Conservation (phyloP, 768 basidiomycete species). For the Multifurca ochricompacta region DNA sequence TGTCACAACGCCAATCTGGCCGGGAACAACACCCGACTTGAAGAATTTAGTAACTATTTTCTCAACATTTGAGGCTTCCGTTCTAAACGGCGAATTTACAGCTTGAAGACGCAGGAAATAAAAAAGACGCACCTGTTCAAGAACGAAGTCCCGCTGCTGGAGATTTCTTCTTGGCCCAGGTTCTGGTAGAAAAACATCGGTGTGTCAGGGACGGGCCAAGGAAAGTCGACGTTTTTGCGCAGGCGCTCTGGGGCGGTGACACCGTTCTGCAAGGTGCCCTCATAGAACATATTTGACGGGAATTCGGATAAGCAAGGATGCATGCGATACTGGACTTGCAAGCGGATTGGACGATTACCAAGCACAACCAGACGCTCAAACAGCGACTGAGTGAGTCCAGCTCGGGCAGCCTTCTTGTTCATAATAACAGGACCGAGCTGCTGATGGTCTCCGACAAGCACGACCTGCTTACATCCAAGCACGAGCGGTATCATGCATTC, state of each 20-base stretch:
- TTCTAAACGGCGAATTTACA: conserved; percentile 40
- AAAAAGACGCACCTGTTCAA: conserved; percentile 63
- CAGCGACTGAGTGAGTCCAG: conserved; percentile 94
- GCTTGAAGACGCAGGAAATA: background rate
- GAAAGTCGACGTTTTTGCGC: conserved; percentile 98
- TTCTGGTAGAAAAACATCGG: conserved; percentile 99
- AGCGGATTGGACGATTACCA: conserved; percentile 91
- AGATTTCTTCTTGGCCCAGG: conserved; percentile 97
- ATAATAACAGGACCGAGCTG: conserved; percentile 99
- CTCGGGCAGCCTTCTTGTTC: conserved; percentile 99
- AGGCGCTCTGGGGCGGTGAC: conserved; percentile 97
- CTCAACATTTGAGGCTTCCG: conserved; percentile 97
- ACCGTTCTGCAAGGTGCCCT: conserved; percentile 97
- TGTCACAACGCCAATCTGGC: conserved; percentile 96
- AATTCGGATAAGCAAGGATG: conserved; percentile 99
- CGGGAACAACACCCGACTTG: conserved; percentile 94
- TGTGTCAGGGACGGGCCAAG: conserved; percentile 94
- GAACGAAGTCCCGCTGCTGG: conserved; percentile 97
- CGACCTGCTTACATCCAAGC: conserved; percentile 96
- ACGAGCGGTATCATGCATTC: conserved; percentile 99
- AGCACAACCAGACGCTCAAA: conserved; percentile 96
- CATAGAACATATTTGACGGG: conserved; percentile 99
- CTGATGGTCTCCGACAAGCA: conserved; percentile 94
- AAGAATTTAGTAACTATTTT: conserved; percentile 99
- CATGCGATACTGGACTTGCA: conserved; percentile 99